Evolutionary conservation across 2,329 filamentous ascomycete species (phyloP), one percentile per base, ranked within the genome.

Genomic region (Lasiodiplodia sp.): DNA sequence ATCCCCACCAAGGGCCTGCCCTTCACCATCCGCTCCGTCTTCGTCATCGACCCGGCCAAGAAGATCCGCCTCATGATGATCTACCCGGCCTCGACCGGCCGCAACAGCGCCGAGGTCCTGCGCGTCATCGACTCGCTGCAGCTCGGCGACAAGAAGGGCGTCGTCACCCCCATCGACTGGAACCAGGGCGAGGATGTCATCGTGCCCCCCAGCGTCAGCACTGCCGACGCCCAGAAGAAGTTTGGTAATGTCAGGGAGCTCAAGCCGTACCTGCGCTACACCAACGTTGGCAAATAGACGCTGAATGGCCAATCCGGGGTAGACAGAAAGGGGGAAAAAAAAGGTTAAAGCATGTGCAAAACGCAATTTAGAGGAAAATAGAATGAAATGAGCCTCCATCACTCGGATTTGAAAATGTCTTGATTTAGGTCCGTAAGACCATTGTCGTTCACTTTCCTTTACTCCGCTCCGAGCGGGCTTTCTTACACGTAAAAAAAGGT

Each of bases 11-110:
- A 85, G 81, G 84, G 84, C 76, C 81, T 84, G 69, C 87, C 87
- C 62, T 89, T 89, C 79, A 89, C 87, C 75, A 89, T 89, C 79
- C 87, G 87, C 77, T 87, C 85, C 67, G 87, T 90, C 76, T 90
- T 89, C 81, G 81, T 89, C 79, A 88, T 90, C 78, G 87, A 90
- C 81, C 87, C 87, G 68, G 87, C 86, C 81, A 88, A 88, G 84
- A 88, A 83, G 70, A 89, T 90, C 76, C 86, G 87, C 72, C 83
- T 86, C 68, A 89, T 88, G 75, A 81, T 90, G 70, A 85, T 85
- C 71, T 90, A 90, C 83, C 87, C 87, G 31, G 87, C 87, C 62
- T 87, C 85, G 67, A 89, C 87, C 49, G 87, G 87, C 69, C 83
- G 84, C 74, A 86, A 86, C 81, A 84, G 83, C 49, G 83, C 84